Base-by-base conservation (phyloP, 495 filamentous ascomycete genomes). In the Penicillium egyptiacum region DNA sequence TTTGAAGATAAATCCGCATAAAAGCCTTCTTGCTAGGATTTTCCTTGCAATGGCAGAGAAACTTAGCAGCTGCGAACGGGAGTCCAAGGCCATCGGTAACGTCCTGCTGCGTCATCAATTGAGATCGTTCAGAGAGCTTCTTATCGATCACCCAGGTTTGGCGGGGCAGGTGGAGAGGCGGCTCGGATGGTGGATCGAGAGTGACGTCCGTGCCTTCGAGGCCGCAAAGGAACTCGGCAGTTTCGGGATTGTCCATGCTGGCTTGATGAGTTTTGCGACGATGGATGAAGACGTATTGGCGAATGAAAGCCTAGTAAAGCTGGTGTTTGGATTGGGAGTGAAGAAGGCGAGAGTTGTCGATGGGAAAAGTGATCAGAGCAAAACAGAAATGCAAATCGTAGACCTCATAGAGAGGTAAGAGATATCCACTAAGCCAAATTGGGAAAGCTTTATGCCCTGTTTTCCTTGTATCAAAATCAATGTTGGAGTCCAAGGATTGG, bases 1-100 rank as follows among this genome's bases (percentile, higher is more conserved):
- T 53, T 46, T 62, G 59, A 55, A 28, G 43, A 37, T 58, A 57
- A 25, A 57, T 61, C 12, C 59, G 59, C 48, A 57, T 52, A 40
- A 61, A 57, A 3, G 44, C 54, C 28, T 43, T 49, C 54, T 61
- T 53, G 33, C 14, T 43, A 2, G 37, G 47, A 23, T 55, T 14
- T 17, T 30, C 49, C 40, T 48, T 42, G 28, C 22, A 48, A 17
- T 58, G 55, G 31, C 55, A 57, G 19, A 44, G 6, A 37, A 56
- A 48, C 53, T 56, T 55, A 19, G 43, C 52, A 40, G 39, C 37
- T 11, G 39, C 37, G 23, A 37, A 55, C 26, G 26, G 26, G 7
- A 45, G 5, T 25, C 47, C 48, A 10, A 45, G 20, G 40, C 40
- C 50, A 37, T 50, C 35, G 37, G 42, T 28, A 33, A 59, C 50